These are phyloP conservation scores for Fusarium pininemorale DNA, from an alignment of 2,329 filamentous ascomycete species.

Conservation along the genomic window DNA sequence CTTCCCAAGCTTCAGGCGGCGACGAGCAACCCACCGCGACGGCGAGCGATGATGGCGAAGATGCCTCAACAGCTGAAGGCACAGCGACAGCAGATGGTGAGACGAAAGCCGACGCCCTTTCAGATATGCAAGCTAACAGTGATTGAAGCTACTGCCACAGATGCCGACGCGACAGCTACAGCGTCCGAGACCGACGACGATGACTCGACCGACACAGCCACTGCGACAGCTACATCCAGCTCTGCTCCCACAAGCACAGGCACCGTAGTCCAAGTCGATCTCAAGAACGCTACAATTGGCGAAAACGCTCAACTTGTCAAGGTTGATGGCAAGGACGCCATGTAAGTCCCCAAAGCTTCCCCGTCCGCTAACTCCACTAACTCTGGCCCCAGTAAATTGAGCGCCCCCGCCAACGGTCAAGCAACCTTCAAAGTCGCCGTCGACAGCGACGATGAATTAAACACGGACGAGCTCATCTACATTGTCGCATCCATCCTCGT, in stretches of 20 bases:
- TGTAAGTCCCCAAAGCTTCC: background rate
- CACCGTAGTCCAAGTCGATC: slow-evolving; percentile 5
- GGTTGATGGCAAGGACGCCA: slow-evolving; percentile 23
- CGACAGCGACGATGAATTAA: slow-evolving; percentile 10
- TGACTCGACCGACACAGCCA: slow-evolving; percentile 4
- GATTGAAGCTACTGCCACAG: slow-evolving; percentile 12
- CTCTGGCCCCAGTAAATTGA: slow-evolving; percentile 7
- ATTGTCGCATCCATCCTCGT: slow-evolving; percentile 29
- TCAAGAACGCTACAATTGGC: slow-evolving; percentile 25
- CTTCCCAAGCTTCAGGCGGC: background rate
- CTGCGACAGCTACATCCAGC: slow-evolving; percentile 6
- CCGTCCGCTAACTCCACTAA: background rate
- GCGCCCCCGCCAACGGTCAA: slow-evolving; percentile 21
- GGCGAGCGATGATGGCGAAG: background rate
- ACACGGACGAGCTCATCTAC: slow-evolving; percentile 16
- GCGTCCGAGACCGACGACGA: background rate
- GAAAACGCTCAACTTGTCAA: slow-evolving; percentile 23
- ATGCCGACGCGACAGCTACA: slow-evolving; percentile 2
- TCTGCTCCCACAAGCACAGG: slow-evolving; percentile 15
- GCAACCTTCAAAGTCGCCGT: slow-evolving; percentile 19
- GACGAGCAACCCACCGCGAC: slow-evolving; percentile 7
- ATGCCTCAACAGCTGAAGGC: slow-evolving; percentile 7
- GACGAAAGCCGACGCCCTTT: background rate
- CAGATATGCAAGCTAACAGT: background rate
- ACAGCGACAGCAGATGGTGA: slow-evolving; percentile 24